These are phyloP conservation scores for Parastagonospora nodorum DNA, from an alignment of 2,329 filamentous ascomycete species.

Conservation along the genomic window DNA sequence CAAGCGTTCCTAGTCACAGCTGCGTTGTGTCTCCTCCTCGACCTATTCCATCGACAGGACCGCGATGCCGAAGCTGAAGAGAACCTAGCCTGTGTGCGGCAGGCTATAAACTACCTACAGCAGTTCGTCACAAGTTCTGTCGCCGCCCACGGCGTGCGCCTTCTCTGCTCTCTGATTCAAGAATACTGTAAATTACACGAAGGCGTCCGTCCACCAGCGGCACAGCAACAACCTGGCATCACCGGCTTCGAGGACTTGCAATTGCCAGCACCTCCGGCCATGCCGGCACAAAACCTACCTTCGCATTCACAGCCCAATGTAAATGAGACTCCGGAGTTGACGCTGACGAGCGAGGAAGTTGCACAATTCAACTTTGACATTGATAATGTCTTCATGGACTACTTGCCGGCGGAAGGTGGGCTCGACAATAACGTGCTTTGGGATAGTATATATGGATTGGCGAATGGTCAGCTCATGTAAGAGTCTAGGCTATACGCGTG, in stretches of 20 bases:
- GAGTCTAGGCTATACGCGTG: too few species aligned
- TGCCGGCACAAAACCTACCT: too few species aligned
- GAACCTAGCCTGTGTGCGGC: conserved; percentile 34
- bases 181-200: conserved; percentile 32
- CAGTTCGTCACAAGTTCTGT: conserved; percentile 47
- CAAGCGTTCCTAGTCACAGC: conserved; percentile 41
- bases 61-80: conserved; percentile 29
- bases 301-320: too few species aligned
- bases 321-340: conserved; percentile 1
- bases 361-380: conserved; percentile 28
- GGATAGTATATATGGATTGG: conserved; percentile 14
- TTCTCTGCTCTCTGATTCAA: conserved; percentile 44
- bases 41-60: conserved; percentile 33
- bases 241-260: too few species aligned
- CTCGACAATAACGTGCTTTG: conserved; percentile 31
- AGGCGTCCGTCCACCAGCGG: conserved; percentile 3
- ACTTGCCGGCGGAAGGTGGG: conserved; percentile 25
- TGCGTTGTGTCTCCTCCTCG: conserved; percentile 34
- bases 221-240: conserved; percentile 2
- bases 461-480: not conserved
- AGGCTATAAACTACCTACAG: conserved; percentile 40
- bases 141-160: conserved; percentile 45
- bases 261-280: too few species aligned
- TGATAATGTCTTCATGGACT: conserved; percentile 32
- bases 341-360: conserved; percentile 17